Evolutionary conservation across 2,329 filamentous ascomycete genomes (phyloP), one percentile per base, ranked within the genome.

Genomic region (Colletotrichum euphorbiae): DNA sequence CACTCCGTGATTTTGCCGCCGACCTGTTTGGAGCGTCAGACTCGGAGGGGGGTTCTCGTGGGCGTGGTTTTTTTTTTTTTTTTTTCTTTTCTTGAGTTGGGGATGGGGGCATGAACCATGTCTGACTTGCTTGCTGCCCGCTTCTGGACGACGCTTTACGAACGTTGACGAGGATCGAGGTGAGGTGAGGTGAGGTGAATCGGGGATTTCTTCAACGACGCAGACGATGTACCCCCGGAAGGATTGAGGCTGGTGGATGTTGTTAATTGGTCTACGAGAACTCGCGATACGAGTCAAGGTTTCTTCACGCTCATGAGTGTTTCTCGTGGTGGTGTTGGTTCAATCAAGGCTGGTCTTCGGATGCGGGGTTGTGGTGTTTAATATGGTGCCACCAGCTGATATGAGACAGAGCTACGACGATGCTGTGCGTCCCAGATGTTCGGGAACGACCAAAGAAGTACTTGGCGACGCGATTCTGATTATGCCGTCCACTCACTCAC

Each of bases 1-100:
- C 93, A 97, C 75, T 95, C 89, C 51, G 93, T 94, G 77, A 97
- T 93, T 62, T 86, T 87, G 66, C 74, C 74, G 66, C 74, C 74
- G 45, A 78, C 72, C 51, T 73, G 54, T 40, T 45, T 45, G 28
- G 12, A 42, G 33, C 31, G 19, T 43, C 24, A 62, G 52, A 15
- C 4, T 24, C 4, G 4, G 4, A 40, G 36, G 19, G 11, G 17
- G 9, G n/a, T 50, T 13, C 19, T 36, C 13, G 7, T 13, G 19
- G 11, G 28, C 12, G 4, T n/a, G n/a, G n/a, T n/a, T n/a, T n/a
- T n/a, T n/a, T n/a, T n/a, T n/a, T n/a, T n/a, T n/a, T n/a, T n/a
- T n/a, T n/a, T n/a, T n/a, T n/a, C n/a, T n/a, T n/a, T n/a, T 24
- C 5, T 24, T 54, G 28, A 24, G 17, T 38, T 43, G 15, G 21